Evolutionary conservation across 805 yeast species (phyloP).

Genomic region (Isabelozyma gotoi): DNA sequence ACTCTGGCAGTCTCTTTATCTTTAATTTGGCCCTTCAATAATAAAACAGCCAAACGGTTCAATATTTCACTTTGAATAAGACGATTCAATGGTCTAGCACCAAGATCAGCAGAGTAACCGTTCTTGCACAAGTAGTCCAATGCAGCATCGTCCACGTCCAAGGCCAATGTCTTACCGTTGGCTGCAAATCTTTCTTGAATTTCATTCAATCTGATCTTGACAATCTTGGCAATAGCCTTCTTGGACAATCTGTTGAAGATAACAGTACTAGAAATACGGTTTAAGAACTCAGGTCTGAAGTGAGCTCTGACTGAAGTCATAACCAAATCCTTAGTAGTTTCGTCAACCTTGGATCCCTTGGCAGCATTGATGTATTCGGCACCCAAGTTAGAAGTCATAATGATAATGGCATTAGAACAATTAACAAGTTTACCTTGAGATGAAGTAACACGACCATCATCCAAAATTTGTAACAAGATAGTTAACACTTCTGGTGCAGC

Average conservation of each 20-base stretch:
- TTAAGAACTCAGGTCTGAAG: conserved; percentile 96
- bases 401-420: conserved; percentile 87
- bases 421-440: conserved; percentile 92
- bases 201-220: conserved; percentile 78
- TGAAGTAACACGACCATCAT: conserved; percentile 94
- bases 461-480: conserved; percentile 85
- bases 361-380: conserved; percentile 80
- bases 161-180: conserved; percentile 74
- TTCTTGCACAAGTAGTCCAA: conserved; percentile 76
- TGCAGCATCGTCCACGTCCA: conserved; percentile 75
- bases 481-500: conserved; percentile 98
- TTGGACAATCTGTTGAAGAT: conserved; percentile 90
- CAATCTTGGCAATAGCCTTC: conserved; percentile 90
- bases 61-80: conserved; percentile 85
- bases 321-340: conserved; percentile 70
- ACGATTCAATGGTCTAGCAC: conserved; percentile 95
- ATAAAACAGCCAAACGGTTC: conserved; percentile 84
- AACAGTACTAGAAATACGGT: conserved; percentile 91
- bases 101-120: conserved; percentile 91
- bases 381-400: conserved; percentile 97
- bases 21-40: conserved; percentile 79
- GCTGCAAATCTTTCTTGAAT: conserved; percentile 81
- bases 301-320: conserved; percentile 83
- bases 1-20: conserved; percentile 88
- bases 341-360: conserved; percentile 64